phyloP scores from a whole-genome alignment of 345 rosid genomes.

The Populus alba region DNA sequence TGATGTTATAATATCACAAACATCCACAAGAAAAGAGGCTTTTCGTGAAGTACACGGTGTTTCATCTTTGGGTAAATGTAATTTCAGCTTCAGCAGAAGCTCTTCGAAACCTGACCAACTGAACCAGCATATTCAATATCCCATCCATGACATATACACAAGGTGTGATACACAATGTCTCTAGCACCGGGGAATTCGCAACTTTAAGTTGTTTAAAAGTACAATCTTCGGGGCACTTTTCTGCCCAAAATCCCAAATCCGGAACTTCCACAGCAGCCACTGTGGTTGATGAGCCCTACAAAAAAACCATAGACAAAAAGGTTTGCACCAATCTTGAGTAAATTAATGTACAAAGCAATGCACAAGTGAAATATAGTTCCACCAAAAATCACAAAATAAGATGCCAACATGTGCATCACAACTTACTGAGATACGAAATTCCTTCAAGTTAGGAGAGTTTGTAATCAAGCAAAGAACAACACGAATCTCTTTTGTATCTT shows the following conservation, averaged over 20 bases:
- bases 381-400: conserved; percentile 2
- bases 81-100: conserved; percentile 75
- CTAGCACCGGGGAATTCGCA: conserved; percentile 58
- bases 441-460: conserved; percentile 74
- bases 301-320: not conserved
- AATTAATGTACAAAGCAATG: not conserved
- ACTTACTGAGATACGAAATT: conserved; percentile 78
- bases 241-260: conserved; percentile 55
- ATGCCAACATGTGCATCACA: not conserved
- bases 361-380: not conserved
- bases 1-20: not conserved
- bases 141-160: conserved; percentile 48
- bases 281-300: conserved; percentile 63
- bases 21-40: not conserved
- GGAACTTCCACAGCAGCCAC: conserved; percentile 48
- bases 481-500: conserved; percentile 74
- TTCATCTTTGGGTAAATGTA: conserved; percentile 57
- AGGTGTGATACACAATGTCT: conserved; percentile 57
- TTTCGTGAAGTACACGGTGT: conserved; percentile 2
- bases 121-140: conserved; percentile 61
- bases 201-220: conserved; percentile 48
- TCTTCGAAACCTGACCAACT: conserved; percentile 64
- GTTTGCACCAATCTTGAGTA: not conserved
- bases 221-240: conserved; percentile 52
- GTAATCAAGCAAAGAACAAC: conserved; percentile 79